Conservation (phyloP, 768 basidiomycete genomes). For the Coprinopsis cinerea region DNA sequence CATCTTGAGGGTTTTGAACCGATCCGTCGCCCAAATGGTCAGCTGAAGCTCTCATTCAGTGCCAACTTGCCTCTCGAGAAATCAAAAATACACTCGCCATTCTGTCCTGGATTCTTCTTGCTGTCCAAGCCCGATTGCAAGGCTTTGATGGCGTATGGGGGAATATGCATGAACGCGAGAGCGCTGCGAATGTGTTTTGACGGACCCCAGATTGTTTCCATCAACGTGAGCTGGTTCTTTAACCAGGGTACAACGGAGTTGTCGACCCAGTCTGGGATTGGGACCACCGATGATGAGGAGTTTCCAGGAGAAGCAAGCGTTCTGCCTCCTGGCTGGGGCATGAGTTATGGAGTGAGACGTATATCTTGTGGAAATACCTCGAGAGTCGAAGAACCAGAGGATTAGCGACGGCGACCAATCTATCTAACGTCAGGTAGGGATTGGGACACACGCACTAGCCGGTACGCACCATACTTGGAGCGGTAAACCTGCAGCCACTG, state of each 20-base stretch:
- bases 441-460: background rate
- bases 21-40: slow-evolving; percentile 52
- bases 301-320: too few relatives aligned
- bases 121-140: slow-evolving; percentile 30
- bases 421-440: background rate
- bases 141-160: slow-evolving; percentile 40
- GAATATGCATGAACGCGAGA: slow-evolving; percentile 71
- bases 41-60: slow-evolving; percentile 28
- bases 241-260: slow-evolving; percentile 59
- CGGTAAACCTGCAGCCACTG: slow-evolving; percentile 31
- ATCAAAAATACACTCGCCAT: slow-evolving; percentile 24
- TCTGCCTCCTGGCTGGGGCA: slow-evolving; percentile 36
- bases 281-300: slow-evolving; percentile 12
- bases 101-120: slow-evolving; percentile 36
- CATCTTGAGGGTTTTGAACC: slow-evolving; percentile 57
- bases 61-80: background rate
- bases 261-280: slow-evolving; percentile 67
- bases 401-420: background rate
- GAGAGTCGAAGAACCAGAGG: slow-evolving; percentile 73
- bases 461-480: slow-evolving; percentile 23
- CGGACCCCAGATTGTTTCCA: slow-evolving; percentile 58
- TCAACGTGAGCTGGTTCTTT: slow-evolving; percentile 39
- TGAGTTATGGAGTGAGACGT: background rate
- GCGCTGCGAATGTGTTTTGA: slow-evolving; percentile 45
- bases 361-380: slow-evolving; percentile 33